phyloP scores from a whole-genome alignment of 352 stramenopile species.

The Hyaloperonospora brassicae region DNA sequence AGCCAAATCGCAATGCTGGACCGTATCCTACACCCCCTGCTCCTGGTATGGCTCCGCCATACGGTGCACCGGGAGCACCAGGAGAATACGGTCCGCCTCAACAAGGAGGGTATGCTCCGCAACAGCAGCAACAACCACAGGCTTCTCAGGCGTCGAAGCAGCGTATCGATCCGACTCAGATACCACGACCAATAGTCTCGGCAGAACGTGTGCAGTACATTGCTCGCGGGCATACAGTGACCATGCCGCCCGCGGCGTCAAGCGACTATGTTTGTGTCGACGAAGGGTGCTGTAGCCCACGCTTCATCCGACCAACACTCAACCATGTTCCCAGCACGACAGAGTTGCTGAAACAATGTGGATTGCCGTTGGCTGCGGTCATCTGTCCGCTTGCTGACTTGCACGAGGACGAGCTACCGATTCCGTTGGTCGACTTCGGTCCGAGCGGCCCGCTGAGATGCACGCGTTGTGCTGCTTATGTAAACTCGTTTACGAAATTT shows the following conservation, averaged over 20 bases:
- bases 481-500: constrained; percentile 86
- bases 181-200: constrained; percentile 69
- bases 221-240: constrained; percentile 70
- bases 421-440: constrained; percentile 84
- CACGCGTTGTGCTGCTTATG: constrained; percentile 78
- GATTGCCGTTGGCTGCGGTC: constrained; percentile 70
- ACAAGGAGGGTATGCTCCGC: constrained; percentile 26
- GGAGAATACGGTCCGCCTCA: constrained; percentile 24
- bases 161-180: constrained; percentile 84
- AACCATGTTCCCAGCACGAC: constrained; percentile 74
- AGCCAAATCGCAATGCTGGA: constrained; percentile 31
- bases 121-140: constrained; percentile 33
- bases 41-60: constrained; percentile 16
- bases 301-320: constrained; percentile 83
- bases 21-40: constrained; percentile 20
- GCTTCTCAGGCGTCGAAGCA: constrained; percentile 47
- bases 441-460: constrained; percentile 70
- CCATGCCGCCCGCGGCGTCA: constrained; percentile 66
- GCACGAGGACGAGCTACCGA: constrained; percentile 71
- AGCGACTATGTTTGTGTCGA: constrained; percentile 80
- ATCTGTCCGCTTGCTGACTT: constrained; percentile 79
- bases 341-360: constrained; percentile 69
- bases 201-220: constrained; percentile 66
- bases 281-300: constrained; percentile 83
- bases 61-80: constrained; percentile 12